These are phyloP conservation scores for Yamadazyma atlantica DNA, from an alignment of 1,139 yeast species.

Conservation along the genomic window DNA sequence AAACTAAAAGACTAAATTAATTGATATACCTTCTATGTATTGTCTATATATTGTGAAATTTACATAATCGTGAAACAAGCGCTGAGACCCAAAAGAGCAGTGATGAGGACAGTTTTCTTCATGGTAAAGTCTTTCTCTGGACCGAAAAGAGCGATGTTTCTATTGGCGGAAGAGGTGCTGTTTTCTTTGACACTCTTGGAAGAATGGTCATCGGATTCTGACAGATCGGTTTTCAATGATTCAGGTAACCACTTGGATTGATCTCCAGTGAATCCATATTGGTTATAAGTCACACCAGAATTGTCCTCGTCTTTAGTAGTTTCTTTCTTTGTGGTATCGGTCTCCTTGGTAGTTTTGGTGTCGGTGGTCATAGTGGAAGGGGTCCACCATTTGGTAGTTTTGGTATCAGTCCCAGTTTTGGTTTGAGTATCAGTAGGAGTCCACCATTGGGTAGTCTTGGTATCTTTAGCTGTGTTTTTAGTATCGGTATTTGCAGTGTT, in stretches of 20 bases:
- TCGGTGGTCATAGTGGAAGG: conserved; percentile 9
- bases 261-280: conserved; percentile 46
- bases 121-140: conserved; percentile 14
- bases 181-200: conserved; percentile 17
- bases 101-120: conserved; percentile 13
- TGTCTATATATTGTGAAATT: neutral
- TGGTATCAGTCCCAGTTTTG: conserved; percentile 19
- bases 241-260: conserved; percentile 35
- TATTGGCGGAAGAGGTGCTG: conserved; percentile 19
- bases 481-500: conserved; percentile 11
- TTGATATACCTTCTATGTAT: no score
- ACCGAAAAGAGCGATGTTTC: conserved; percentile 8
- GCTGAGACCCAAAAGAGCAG: conserved; percentile 13
- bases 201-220: conserved; percentile 14
- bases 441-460: conserved; percentile 16
- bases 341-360: conserved; percentile 2
- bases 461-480: conserved; percentile 5
- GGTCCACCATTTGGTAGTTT: conserved; percentile 8
- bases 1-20: no score
- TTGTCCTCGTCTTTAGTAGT: conserved; percentile 9
- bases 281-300: conserved; percentile 29
- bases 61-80: conserved; percentile 13
- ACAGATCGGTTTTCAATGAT: conserved; percentile 4
- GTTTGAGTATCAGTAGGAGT: conserved; percentile 19
- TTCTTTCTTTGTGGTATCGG: conserved; percentile 4